Base-by-base conservation (phyloP, 1,284 basidiomycete genomes). In the Boletellus sp. region DNA sequence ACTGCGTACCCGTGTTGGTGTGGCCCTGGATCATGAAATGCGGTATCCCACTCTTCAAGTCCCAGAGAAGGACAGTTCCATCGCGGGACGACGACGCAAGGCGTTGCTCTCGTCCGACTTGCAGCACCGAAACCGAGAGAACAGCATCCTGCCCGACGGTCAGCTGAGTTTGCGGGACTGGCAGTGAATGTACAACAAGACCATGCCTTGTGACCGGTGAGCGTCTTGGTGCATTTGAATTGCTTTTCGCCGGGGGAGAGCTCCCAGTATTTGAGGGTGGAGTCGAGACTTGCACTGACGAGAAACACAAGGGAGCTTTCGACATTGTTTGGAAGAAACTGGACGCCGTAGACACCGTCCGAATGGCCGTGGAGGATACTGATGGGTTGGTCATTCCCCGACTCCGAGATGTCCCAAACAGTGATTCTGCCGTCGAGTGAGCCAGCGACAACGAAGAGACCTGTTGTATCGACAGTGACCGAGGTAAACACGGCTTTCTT, bases 21-120 rank as follows among this genome's bases (percentile, higher is more conserved):
- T 66, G 64, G 13, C 64, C 64, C 36, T 66, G 64, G 19, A 66
- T 60, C 61, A 68, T 61, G 35, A 69, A 67, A 38, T 66, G 60
- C 16, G 63, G 59, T 23, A 45, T 42, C 5, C 67, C 64, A 17
- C 20, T 58, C 36, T 47, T 64, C 50, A 68, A 40, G 40, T 66
- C 64, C 64, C 64, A 66, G 10, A 66, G 49, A 21, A 61, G 50
- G 21, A 66, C 59, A 20, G 64, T 69, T 17, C 67, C 61, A 43
- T 64, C 63, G 32, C 65, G 52, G 25, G 63, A 64, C 8, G 65
- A 64, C 7, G 63, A 69, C 11, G 59, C 63, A n/a, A 67, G 41
- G 14, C 63, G 65, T 17, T 58, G 63, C 30, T 64, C 67, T 45
- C 66, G 60, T 14, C 63, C 66, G 37, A 69, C 52, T 42, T 69